These are phyloP conservation scores for Psilocybe azurescens DNA, from an alignment of 768 basidiomycete species.

Conservation along the genomic window DNA sequence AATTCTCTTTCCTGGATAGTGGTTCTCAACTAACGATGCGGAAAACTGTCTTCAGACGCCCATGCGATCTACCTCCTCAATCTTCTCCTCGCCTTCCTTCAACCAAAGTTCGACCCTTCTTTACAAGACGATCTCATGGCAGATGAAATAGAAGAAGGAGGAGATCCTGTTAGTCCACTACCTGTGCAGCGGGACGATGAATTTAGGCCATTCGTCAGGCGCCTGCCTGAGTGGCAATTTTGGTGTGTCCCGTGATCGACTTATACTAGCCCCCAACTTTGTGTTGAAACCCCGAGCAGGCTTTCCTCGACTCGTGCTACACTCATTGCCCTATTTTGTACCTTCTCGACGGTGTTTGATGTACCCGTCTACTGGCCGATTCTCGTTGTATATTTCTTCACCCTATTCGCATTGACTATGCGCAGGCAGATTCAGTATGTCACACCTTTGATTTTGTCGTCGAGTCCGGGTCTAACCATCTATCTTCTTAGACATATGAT, in stretches of 20 bases:
- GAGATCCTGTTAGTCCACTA: conserved; percentile 57
- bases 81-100: conserved; percentile 94
- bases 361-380: conserved; percentile 99
- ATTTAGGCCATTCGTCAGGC: conserved; percentile 94
- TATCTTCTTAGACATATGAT: conserved; percentile 84
- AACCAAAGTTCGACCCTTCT: conserved; percentile 98
- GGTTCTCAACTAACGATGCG: conserved; percentile 15
- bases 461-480: conserved; percentile 4
- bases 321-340: conserved; percentile 78
- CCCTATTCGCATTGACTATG: conserved; percentile 95
- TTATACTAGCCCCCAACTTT: not conserved
- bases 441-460: conserved; percentile 1
- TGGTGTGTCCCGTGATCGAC: conserved; percentile 55
- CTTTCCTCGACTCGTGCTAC: conserved; percentile 90
- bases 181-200: conserved; percentile 87
- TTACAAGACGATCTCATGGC: conserved; percentile 92
- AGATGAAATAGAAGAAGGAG: conserved; percentile 95
- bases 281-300: conserved; percentile 48
- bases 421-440: conserved; percentile 93
- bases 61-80: conserved; percentile 96
- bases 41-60: conserved; percentile 57
- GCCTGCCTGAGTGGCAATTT: conserved; percentile 97
- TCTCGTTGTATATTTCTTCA: conserved; percentile 95
- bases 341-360: conserved; percentile 86
- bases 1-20: conserved; percentile 1